Base-by-base conservation (phyloP, 2,329 filamentous ascomycete genomes). In the Uncinocarpus reesii region DNA sequence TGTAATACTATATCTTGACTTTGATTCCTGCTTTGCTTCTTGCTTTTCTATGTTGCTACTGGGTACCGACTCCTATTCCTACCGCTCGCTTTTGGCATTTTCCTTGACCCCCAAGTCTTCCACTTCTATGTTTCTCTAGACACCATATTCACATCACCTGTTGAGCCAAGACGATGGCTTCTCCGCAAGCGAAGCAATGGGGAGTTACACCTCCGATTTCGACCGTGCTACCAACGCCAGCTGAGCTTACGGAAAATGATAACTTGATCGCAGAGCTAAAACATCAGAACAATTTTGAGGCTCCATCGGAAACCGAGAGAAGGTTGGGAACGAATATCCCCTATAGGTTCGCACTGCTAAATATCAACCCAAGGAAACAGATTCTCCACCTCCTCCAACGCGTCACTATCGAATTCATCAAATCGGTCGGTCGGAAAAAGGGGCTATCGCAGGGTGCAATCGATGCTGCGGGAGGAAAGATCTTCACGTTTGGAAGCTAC, bases 401-500 rank as follows among this genome's bases (percentile, higher is more conserved):
- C 42, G 84, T 95, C 47, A 83, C 86, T 52, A 75, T 89, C 61
- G 86, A 90, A 57, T 95, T 98, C 59, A 86, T 98, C 49, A 82
- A 82, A 64, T 76, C 80, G 54, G 88, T 95, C 7, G 86, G 86
- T 55, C 75, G 76, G 55, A 76, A 79, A 60, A 88, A 84, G 64
- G 81, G 76, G 43, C 74, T 90, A 43, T 83, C 88, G 38, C 78
- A 86, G 36, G 80, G 81, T 26, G 78, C 92, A 38, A 78, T 92
- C 38, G 86, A 89, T 57, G 82, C 84, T 60, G 86, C 89, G 4
- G 86, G 89, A 46, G 92, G 89, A 55, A 92, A 90, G 70, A 81
- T 98, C 56, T 95, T 94, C 65, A 93, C 90, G 1, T 98, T 92
- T 65, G 92, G 92, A 55, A 96, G 92, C 67, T 98, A 90, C 66